A percentile compares a stretch with the other conserved stretches of the same genome.
Conservation (phyloP, 345 rosid species). For the Stellera chamaejasme region DNA sequence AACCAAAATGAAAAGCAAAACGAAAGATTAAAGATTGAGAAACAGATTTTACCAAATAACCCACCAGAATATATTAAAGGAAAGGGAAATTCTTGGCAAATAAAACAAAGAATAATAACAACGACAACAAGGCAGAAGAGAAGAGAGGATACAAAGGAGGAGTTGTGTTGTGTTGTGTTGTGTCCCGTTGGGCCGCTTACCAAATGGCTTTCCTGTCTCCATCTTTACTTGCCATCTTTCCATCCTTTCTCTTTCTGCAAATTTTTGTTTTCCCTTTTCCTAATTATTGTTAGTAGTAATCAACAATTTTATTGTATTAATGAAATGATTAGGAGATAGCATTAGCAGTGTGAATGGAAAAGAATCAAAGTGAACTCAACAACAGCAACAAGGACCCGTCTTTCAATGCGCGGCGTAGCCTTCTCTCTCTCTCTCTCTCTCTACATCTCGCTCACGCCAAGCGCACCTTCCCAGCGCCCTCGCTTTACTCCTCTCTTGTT, state of each 20-base stretch:
- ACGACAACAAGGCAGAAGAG: constrained; percentile 5
- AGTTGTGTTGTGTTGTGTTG: not conserved
- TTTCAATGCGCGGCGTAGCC: constrained; percentile 24
- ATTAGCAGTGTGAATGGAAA: no score
- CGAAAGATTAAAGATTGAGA: constrained; percentile 6
- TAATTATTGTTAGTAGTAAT: not conserved
- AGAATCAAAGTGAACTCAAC: not conserved
- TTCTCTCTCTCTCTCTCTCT: constrained; percentile 3
- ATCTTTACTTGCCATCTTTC: not conserved
- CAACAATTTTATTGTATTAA: not conserved
- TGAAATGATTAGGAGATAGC: no score
- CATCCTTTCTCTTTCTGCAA: not conserved
- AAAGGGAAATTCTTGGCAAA: constrained; percentile 15
- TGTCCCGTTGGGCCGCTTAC: constrained; percentile 25
- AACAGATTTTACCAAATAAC: constrained; percentile 26
- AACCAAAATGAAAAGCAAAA: not conserved
- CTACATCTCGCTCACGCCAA: constrained; percentile 37
- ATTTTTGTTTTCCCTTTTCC: not conserved
- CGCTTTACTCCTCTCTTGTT: not conserved
- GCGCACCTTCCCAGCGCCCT: constrained; percentile 14
- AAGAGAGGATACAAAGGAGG: constrained; percentile 7
- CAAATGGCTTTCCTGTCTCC: constrained; percentile 14
- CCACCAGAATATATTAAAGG: constrained; percentile 6
- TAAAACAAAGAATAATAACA: constrained; percentile 4
- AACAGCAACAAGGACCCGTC: constrained; percentile 10